A percentile compares a stretch with the other conserved stretches of the same genome.
These are phyloP conservation scores for Aspergillus fructus DNA, from an alignment of 2,329 filamentous ascomycete species.

Conservation along the genomic window DNA sequence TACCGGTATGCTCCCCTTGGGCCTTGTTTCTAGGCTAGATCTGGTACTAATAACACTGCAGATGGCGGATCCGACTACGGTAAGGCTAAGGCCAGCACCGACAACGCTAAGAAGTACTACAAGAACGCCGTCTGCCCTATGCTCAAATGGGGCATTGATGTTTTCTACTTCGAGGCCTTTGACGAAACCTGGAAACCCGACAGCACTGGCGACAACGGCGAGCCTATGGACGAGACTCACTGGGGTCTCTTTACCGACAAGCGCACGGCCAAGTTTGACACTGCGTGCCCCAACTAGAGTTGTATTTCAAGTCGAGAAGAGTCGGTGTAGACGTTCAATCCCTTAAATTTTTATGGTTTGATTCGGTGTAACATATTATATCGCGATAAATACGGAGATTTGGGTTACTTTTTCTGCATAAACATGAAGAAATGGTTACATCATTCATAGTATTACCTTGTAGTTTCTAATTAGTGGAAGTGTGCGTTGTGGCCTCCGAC, in stretches of 20 bases:
- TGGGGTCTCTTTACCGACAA: slow-evolving; percentile 68
- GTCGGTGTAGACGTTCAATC: not conserved
- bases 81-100: slow-evolving; percentile 58
- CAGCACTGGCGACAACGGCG: slow-evolving; percentile 62
- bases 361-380: slow-evolving; percentile 17
- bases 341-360: not conserved
- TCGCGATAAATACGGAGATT: slow-evolving; percentile 1
- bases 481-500: not conserved
- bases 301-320: slow-evolving; percentile 1
- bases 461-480: too few relatives aligned
- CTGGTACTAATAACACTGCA: slow-evolving; percentile 7
- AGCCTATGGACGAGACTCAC: slow-evolving; percentile 62
- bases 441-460: not conserved
- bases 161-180: slow-evolving; percentile 73
- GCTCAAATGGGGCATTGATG: slow-evolving; percentile 64
- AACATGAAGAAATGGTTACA: not conserved
- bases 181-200: slow-evolving; percentile 71
- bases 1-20: slow-evolving; percentile 41
- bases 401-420: not conserved
- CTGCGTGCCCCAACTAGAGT: slow-evolving; percentile 43
- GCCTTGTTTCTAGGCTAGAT: not conserved
- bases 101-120: slow-evolving; percentile 62
- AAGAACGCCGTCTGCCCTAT: slow-evolving; percentile 63
- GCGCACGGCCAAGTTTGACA: slow-evolving; percentile 57
- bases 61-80: slow-evolving; percentile 62